phyloP scores from a whole-genome alignment of 768 basidiomycete genomes.

The Sporobolomyces roseus region DNA sequence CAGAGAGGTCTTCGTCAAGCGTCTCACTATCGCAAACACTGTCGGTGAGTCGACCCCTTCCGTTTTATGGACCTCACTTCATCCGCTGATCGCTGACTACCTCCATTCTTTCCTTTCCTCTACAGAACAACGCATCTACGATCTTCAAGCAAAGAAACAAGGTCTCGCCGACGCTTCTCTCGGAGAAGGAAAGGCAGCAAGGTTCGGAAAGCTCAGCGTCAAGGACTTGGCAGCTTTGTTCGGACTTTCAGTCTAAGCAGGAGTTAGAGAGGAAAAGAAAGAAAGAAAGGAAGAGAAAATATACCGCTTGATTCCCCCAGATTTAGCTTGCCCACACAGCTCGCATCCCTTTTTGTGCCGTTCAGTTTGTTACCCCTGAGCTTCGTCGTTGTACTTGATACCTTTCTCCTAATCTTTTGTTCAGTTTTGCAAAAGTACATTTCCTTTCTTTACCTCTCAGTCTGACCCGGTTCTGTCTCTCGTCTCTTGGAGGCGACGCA shows the following conservation, averaged over 20 bases:
- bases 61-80: rapidly evolving
- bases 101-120: no score
- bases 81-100: background rate
- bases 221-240: constrained; percentile 23
- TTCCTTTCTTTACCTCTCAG: no score
- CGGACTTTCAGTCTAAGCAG: background rate
- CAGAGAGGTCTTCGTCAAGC: constrained; percentile 36
- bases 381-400: no score
- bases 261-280: background rate
- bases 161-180: constrained; percentile 46
- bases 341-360: no score
- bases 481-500: no score
- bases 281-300: background rate
- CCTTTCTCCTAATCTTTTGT: no score
- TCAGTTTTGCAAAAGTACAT: no score
- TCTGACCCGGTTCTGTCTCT: no score
- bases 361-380: no score
- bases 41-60: no score
- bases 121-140: constrained; percentile 68
- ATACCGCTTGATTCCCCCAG: no score
- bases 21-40: constrained; percentile 48
- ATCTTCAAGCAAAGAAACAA: constrained; percentile 60
- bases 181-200: constrained; percentile 32
- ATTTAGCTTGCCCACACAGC: no score
- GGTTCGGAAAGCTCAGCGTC: constrained; percentile 33